Evolutionary conservation across 2,329 filamentous ascomycete species (phyloP).

Genomic region (Calonectria montana): DNA sequence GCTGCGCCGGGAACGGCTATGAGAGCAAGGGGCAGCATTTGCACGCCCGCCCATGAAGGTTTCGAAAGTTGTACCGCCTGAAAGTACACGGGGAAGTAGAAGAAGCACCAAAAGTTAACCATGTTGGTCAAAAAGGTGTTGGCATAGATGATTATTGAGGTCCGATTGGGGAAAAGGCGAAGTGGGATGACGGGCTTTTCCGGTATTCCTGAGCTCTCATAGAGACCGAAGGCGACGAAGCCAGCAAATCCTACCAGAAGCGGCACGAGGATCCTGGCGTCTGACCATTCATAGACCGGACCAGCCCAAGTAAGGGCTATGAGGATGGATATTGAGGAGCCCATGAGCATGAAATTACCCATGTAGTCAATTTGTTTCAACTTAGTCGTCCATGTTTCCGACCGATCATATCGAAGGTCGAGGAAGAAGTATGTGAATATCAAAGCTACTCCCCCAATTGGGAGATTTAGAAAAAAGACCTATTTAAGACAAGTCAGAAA

Average conservation of each 20-base stretch:
- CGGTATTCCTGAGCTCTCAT: slow-evolving; percentile 33
- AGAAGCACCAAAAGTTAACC: slow-evolving; percentile 49
- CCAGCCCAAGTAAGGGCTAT: slow-evolving; percentile 58
- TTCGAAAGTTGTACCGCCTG: slow-evolving; percentile 51
- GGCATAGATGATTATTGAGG: slow-evolving; percentile 32
- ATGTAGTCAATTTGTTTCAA: slow-evolving; percentile 54
- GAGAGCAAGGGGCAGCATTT: slow-evolving; percentile 45
- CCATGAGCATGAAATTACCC: slow-evolving; percentile 56
- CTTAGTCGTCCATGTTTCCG: slow-evolving; percentile 37
- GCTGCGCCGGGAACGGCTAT: slow-evolving; percentile 43
- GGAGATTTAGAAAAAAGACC: slow-evolving; percentile 59
- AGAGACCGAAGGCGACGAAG: slow-evolving; percentile 27
- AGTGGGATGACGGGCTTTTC: slow-evolving; percentile 38
- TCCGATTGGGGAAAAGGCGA: slow-evolving; percentile 34
- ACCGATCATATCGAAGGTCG: slow-evolving; percentile 45
- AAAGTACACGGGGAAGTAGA: slow-evolving; percentile 60
- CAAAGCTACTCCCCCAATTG: slow-evolving; percentile 49
- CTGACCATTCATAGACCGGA: slow-evolving; percentile 54
- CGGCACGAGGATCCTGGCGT: slow-evolving; percentile 52
- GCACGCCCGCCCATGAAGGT: slow-evolving; percentile 47
- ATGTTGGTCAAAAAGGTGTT: slow-evolving; percentile 36
- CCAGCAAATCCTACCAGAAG: slow-evolving; percentile 46
- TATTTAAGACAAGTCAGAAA: not conserved
- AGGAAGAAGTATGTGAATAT: slow-evolving; percentile 50
- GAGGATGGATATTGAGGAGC: slow-evolving; percentile 52